A percentile compares a stretch with the other conserved stretches of the same genome.
Evolutionary conservation across 306 rosid species (phyloP).

Genomic region (Citrullus mucosospermus): DNA sequence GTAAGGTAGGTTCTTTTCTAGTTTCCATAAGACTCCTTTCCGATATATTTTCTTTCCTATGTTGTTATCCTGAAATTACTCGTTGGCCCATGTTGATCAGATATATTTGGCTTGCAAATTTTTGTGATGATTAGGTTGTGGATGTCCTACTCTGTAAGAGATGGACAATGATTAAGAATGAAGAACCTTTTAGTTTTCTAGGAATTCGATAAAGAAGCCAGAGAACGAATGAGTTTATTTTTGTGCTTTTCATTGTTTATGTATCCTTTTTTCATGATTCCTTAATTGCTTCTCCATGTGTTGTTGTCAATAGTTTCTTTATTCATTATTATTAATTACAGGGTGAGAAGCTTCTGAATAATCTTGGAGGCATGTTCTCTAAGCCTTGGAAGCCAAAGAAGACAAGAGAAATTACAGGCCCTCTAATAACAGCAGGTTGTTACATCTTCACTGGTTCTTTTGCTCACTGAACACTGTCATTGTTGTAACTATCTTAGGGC

Average conservation of each 20-base stretch:
- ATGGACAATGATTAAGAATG: neutral
- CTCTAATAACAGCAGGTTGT: slow-evolving; percentile 72
- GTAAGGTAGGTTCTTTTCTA: slow-evolving; percentile 32
- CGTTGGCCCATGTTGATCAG: neutral
- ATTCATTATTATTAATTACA: slow-evolving; percentile 9
- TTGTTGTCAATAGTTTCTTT: neutral
- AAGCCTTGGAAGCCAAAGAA: slow-evolving; percentile 87
- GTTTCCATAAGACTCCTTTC: neutral
- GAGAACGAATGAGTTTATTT: neutral
- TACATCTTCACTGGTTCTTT: neutral
- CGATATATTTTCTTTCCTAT: neutral
- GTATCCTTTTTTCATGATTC: neutral
- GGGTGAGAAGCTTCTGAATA: slow-evolving; percentile 92
- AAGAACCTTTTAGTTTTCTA: neutral
- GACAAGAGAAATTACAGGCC: slow-evolving; percentile 50
- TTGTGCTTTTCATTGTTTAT: neutral
- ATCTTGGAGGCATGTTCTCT: slow-evolving; percentile 94
- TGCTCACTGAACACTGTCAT: neutral
- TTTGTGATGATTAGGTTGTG: neutral
- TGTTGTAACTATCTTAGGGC: no score
- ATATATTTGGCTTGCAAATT: neutral
- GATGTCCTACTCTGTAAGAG: neutral
- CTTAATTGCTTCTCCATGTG: neutral
- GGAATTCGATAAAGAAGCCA: neutral
- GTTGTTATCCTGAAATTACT: neutral